These are phyloP conservation scores for Blakeslea trispora DNA, from an alignment of 371 early-diverging fungal genomes.

Conservation along the genomic window DNA sequence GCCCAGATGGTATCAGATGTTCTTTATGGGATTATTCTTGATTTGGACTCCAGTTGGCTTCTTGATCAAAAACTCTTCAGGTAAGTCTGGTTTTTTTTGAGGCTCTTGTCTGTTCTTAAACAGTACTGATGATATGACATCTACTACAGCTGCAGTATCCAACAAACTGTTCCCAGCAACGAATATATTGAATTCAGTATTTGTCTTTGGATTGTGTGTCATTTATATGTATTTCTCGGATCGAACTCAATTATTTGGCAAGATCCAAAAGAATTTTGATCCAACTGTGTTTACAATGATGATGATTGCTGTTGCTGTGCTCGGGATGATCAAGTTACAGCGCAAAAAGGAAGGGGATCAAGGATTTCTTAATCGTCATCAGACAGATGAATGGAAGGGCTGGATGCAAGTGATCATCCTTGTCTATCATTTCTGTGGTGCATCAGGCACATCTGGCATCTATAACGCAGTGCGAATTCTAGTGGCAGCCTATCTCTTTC, in stretches of 20 bases:
- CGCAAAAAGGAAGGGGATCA: constrained; percentile 33
- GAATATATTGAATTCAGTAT: constrained; percentile 38
- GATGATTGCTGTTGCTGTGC: constrained; percentile 29
- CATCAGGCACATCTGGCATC: constrained; percentile 59
- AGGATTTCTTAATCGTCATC: constrained; percentile 69
- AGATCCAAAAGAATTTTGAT: constrained; percentile 63
- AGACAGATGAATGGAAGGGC: constrained; percentile 87
- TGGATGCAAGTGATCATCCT: constrained; percentile 85
- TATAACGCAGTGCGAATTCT: constrained; percentile 74
- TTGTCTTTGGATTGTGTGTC: constrained; percentile 49
- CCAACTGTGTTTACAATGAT: constrained; percentile 45
- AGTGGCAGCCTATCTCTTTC: constrained; percentile 78
- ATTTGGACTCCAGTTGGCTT: constrained; percentile 53
- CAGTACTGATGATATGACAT: not conserved
- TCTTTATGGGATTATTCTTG: constrained; percentile 48
- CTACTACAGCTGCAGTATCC: not conserved
- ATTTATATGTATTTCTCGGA: constrained; percentile 65
- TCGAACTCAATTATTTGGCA: constrained; percentile 69
- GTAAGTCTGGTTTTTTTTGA: constrained; percentile 18
- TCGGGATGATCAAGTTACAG: constrained; percentile 51
- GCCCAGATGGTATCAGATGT: constrained; percentile 51
- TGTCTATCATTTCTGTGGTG: constrained; percentile 71
- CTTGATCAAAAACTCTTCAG: constrained; percentile 22
- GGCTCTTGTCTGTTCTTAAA: not conserved
- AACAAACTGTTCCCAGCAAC: constrained; percentile 4